Evolutionary conservation across 129 eudicot genomes (phyloP).

Genomic region (Artemisia tridentata): DNA sequence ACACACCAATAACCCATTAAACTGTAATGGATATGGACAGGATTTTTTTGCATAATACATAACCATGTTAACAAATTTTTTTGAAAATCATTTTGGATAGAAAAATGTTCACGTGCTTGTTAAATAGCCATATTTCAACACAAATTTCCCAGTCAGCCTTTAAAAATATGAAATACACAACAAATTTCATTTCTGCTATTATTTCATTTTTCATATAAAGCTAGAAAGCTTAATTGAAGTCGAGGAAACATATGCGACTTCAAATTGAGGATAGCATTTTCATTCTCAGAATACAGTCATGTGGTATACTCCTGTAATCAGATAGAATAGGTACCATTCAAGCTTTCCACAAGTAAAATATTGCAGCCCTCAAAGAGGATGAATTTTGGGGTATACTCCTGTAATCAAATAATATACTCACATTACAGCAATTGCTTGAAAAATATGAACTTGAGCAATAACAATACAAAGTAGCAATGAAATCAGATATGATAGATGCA

Average conservation of each 20-base stretch:
- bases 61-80: no score
- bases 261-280: background rate
- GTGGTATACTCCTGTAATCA: slow-evolving; percentile 3
- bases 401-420: slow-evolving; percentile 20
- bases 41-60: no score
- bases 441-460: background rate
- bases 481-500: background rate
- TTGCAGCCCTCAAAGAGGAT: slow-evolving; percentile 85
- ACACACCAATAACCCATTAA: background rate
- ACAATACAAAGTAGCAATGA: background rate
- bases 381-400: slow-evolving; percentile 77
- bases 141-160: background rate
- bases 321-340: slow-evolving; percentile 50
- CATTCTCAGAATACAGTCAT: background rate
- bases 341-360: slow-evolving; percentile 87
- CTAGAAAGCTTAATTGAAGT: background rate
- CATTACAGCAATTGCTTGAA: slow-evolving; percentile 15
- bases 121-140: background rate
- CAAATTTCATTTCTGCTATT: background rate
- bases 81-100: background rate
- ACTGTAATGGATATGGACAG: background rate
- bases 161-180: background rate
- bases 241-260: background rate
- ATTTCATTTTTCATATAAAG: background rate
- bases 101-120: background rate